Evolutionary conservation across 306 rosid species (phyloP), one percentile per base, ranked within the genome.

Genomic region (Dalbergia cultrata): DNA sequence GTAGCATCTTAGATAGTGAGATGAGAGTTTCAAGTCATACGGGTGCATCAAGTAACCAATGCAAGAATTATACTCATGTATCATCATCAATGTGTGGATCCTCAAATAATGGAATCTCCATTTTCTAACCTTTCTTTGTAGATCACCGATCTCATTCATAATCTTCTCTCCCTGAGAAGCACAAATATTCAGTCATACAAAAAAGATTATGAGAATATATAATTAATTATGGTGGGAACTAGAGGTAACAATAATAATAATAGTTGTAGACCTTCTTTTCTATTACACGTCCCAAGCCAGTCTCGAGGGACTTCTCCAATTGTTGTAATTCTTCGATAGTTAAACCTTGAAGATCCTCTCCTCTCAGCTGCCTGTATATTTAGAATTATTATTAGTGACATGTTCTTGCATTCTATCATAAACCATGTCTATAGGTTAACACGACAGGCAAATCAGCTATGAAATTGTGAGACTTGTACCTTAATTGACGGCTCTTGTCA

Each of bases 311-410:
- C 72, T 80, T 91, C 87, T 95, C 99, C 50, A 95, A 72, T 69
- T 82, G 88, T 69, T 87, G 97, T 41, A 95, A 86, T 74, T 95
- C 91, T 70, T 90, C 97, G 14, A 93, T 73, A 77, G 75, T 85
- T 80, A 95, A 52, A 34, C 89, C 92, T 65, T 90, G 96, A 47
- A 95, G 93, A 82, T 93, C 99, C 75, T 95, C 99, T 69, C 99
- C 99, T 81, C 97, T 95, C 89, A 95, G 83, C 84, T 90, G 98
- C 93, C 99, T 94, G 64, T 26, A 26, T 26, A 26, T 26, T 26
- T 26, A 2, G 31, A 26, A 26, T 26, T 26, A 26, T 26, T 26
- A 26, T 26, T 26, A 26, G 22, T 21, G 22, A 21, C 22, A 21
- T 21, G 22, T 21, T 1, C 0, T 26, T 1, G 31, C 31, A 26